Evolutionary conservation across 352 stramenopile genomes (phyloP).

Genomic region (Pseudoperonospora humuli): DNA sequence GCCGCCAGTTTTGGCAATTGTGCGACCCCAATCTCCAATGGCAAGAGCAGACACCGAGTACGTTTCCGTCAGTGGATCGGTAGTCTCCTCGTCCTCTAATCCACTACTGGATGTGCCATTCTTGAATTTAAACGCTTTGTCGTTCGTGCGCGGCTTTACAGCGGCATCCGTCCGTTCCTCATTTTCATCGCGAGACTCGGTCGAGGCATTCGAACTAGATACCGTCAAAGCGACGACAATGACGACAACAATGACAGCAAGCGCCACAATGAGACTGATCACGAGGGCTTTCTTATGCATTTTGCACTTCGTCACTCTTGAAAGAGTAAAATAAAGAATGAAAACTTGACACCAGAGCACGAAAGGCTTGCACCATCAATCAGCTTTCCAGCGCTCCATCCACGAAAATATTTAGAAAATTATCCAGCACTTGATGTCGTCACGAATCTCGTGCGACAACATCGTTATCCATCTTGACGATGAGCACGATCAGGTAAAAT

Average conservation of each 20-base stretch:
- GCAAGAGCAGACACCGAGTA: slow-evolving; percentile 51
- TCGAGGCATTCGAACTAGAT: slow-evolving; percentile 18
- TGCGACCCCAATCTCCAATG: slow-evolving; percentile 74
- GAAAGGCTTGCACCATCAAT: slow-evolving; percentile 4
- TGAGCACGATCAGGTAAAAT: neutral
- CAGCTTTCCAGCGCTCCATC: neutral
- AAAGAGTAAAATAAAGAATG: slow-evolving; percentile 16
- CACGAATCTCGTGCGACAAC: neutral
- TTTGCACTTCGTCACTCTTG: neutral
- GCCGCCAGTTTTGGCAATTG: slow-evolving; percentile 41
- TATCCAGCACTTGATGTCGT: neutral
- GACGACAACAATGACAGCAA: slow-evolving; percentile 35
- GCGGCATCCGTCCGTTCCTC: slow-evolving; percentile 3
- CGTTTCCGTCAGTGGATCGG: slow-evolving; percentile 27
- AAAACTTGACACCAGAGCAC: neutral
- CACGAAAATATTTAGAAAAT: slow-evolving; percentile 1
- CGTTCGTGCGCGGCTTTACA: neutral
- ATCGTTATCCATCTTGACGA: slow-evolving; percentile 9
- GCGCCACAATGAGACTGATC: slow-evolving; percentile 25
- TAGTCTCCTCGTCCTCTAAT: slow-evolving; percentile 23
- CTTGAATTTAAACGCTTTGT: slow-evolving; percentile 17
- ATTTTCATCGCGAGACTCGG: slow-evolving; percentile 2
- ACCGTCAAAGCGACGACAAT: slow-evolving; percentile 42
- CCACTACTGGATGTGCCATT: slow-evolving; percentile 15
- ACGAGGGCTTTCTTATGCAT: slow-evolving; percentile 29